phyloP scores from a whole-genome alignment of 108 stramenopile species.

The Pseudonitzschia pungens region DNA sequence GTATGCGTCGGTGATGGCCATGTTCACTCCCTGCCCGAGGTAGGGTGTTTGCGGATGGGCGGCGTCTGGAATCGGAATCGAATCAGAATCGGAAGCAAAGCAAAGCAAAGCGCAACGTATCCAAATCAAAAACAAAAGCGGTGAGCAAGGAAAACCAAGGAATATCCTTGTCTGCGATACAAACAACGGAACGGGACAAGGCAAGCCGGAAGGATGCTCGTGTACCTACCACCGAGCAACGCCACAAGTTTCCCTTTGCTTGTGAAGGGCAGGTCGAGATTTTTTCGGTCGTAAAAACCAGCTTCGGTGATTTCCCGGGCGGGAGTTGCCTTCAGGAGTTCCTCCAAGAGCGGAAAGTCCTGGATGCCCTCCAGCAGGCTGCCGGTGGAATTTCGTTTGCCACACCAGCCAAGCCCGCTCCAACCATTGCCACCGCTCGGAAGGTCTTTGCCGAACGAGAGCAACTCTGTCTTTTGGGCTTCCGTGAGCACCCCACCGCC shows the following conservation, averaged over 20 bases:
- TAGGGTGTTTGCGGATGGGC: conserved; percentile 40
- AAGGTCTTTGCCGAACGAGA: background rate
- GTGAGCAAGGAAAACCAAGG: background rate
- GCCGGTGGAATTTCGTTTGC: background rate
- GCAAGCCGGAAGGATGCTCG: background rate
- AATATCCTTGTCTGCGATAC: background rate
- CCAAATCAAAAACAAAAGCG: no score
- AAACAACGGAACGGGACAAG: background rate
- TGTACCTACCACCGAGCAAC: conserved; percentile 23
- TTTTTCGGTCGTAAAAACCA: conserved; percentile 31
- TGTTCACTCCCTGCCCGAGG: conserved; percentile 35
- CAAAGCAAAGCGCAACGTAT: background rate
- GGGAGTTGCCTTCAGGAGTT: conserved; percentile 17
- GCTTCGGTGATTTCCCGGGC: conserved; percentile 31
- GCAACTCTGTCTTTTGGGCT: conserved; percentile 19
- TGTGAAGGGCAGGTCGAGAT: conserved; percentile 21
- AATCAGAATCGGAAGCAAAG: no score
- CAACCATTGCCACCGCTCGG: background rate
- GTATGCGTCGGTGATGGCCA: conserved; percentile 37
- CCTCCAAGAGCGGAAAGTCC: conserved; percentile 13
- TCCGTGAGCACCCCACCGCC: conserved; percentile 24
- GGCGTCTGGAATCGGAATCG: background rate
- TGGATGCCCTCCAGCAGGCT: background rate
- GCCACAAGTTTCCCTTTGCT: conserved; percentile 21
- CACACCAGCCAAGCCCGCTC: conserved; percentile 8